These are phyloP conservation scores for Sisymbrium irio DNA, from an alignment of 345 rosid species.

Conservation along the genomic window DNA sequence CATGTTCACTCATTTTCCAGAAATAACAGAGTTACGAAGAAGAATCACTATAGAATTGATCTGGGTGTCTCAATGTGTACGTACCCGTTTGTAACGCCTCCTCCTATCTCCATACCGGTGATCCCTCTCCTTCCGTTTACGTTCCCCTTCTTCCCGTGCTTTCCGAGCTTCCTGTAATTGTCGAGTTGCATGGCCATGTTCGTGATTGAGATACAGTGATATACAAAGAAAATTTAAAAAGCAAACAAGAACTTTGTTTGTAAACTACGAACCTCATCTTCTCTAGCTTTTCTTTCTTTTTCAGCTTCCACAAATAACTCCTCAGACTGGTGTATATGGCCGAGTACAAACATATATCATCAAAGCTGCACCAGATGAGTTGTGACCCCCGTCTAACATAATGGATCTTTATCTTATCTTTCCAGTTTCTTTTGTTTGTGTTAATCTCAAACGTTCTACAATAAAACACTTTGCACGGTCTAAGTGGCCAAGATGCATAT, in stretches of 20 bases:
- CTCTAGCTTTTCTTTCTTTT: constrained; percentile 77
- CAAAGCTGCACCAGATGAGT: not conserved
- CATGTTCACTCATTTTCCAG: constrained; percentile 9
- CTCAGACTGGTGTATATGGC: constrained; percentile 50
- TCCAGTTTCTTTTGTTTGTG: not conserved
- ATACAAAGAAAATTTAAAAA: not conserved
- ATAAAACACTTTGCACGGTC: not conserved
- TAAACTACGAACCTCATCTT: constrained; percentile 67
- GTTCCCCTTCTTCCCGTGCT: constrained; percentile 88
- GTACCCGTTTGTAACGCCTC: constrained; percentile 54
- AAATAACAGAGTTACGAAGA: not conserved
- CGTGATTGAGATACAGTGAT: constrained; percentile 1
- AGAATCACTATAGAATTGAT: constrained; percentile 25
- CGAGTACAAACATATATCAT: too few species aligned
- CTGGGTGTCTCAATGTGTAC: too few species aligned
- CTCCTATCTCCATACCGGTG: constrained; percentile 50
- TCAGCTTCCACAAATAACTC: constrained; percentile 93
- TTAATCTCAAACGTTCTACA: not conserved
- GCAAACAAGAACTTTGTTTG: not conserved
- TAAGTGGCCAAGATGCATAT: not conserved
- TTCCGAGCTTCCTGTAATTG: constrained; percentile 59
- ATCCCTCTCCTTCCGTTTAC: constrained; percentile 66
- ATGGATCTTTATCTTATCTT: not conserved
- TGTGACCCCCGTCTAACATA: not conserved
- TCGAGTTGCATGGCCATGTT: not conserved